Evolutionary conservation across 257 asterid genomes (phyloP).

Genomic region (Eustoma russellianum): DNA sequence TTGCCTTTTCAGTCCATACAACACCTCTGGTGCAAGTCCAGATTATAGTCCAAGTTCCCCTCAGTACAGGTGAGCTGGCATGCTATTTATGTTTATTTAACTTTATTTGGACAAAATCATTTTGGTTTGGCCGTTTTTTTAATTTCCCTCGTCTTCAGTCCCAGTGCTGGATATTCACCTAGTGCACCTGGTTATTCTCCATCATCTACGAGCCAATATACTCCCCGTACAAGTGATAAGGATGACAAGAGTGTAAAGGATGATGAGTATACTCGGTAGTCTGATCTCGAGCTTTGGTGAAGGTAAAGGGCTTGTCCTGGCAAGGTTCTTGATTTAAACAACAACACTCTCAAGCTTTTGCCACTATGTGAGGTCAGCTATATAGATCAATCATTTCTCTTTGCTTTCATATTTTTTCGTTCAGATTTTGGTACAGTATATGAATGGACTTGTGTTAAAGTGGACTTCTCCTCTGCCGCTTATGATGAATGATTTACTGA

Average conservation of each 20-base stretch:
- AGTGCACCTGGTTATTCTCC: conserved; percentile 97
- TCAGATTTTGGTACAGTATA: too few species aligned
- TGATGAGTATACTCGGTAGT: conserved; percentile 33
- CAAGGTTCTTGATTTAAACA: too few species aligned
- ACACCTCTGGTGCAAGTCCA: conserved; percentile 57
- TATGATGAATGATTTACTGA: too few species aligned
- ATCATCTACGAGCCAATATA: conserved; percentile 77
- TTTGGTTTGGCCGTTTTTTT: not conserved
- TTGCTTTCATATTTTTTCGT: too few species aligned
- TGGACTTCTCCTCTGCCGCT: too few species aligned
- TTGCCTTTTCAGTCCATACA: conserved; percentile 50
- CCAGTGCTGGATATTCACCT: conserved; percentile 95
- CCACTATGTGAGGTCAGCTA: too few species aligned
- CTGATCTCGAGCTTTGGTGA: too few species aligned
- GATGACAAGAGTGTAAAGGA: conserved; percentile 57
- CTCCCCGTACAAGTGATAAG: conserved; percentile 48
- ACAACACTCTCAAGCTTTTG: too few species aligned
- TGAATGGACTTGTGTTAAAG: too few species aligned
- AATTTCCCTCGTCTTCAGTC: conserved; percentile 36
- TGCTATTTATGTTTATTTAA: not conserved
- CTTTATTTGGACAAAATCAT: not conserved
- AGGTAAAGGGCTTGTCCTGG: too few species aligned
- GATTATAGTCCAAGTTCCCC: conserved; percentile 91
- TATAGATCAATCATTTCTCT: too few species aligned
- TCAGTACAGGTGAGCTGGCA: conserved; percentile 58